Evolutionary conservation across 2,329 filamentous ascomycete genomes (phyloP), one percentile per base, ranked within the genome.

Genomic region (Neocucurbitaria cava): DNA sequence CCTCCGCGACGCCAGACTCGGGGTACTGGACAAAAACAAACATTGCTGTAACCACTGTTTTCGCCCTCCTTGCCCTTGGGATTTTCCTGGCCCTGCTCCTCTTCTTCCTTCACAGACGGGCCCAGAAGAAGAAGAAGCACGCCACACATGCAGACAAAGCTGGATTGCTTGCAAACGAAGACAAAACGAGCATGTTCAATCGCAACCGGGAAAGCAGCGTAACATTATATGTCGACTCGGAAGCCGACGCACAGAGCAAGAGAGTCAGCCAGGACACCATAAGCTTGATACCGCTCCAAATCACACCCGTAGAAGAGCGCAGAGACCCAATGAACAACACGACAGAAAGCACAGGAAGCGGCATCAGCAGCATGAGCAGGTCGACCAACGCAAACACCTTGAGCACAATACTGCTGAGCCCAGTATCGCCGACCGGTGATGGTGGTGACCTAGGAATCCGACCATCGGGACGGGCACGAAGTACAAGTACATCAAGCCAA

Each of bases 161-260:
- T 38, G 61, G 62, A 10, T 66, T 74, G 5, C 59, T 74, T 36
- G 60, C 54, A 8, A 60, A 71, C 41, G 66, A 71, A 42, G 69
- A 73, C 52, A 72, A 68, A 35, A 62, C 60, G 13, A 68, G 47
- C 62, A 73, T 74, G 72, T 74, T 73, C 65, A 71, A 64, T 38
- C 62, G 65, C 6, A 52, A 70, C 10, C 54, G 68, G n/a, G 56
- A 52, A 21, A 66, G 65, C 48, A 73, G 67, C 45, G 59, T 74
- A 8, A 68, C 64, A 0, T 47, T 74, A 10, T 73, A 71, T 35
- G 61, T 74, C 44, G 66, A 72, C 51, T 52, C 60, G 5, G 59
- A 68, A 35, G 42, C 48, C 13, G 58, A 68, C 2, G 56, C 52
- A 10, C 49, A 55, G 13, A 62, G 52, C 55, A 65, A 62, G 31